These are phyloP conservation scores for Aspergillus coremiiformis DNA, from an alignment of 495 filamentous ascomycete species.

Conservation along the genomic window DNA sequence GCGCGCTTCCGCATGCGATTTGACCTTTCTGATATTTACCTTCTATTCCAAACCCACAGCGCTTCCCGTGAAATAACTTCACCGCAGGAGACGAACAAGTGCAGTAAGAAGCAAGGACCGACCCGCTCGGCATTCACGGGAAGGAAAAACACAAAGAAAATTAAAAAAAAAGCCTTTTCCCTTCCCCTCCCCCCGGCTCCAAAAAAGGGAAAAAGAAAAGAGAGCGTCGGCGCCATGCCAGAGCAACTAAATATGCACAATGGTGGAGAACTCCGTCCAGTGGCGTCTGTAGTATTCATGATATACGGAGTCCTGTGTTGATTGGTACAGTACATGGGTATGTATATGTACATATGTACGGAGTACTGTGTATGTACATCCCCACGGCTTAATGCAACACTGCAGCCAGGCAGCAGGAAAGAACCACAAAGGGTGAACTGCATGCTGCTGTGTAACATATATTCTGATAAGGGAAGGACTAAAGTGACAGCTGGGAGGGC, in stretches of 20 bases:
- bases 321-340: too few species aligned
- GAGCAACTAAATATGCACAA: not conserved
- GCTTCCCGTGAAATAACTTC: not conserved
- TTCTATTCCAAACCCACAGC: not conserved
- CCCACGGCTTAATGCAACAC: not conserved
- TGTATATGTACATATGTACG: too few species aligned
- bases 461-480: not conserved
- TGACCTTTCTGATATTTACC: too few species aligned
- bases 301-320: too few species aligned
- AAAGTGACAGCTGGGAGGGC: not conserved
- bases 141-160: not conserved
- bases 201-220: not conserved
- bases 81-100: not conserved
- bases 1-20: too few species aligned
- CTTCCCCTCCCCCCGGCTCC: too few species aligned
- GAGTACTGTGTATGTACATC: too few species aligned
- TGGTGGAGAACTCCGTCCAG: not conserved
- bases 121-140: not conserved
- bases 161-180: not conserved
- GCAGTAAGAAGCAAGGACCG: not conserved
- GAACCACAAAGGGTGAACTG: conserved; percentile 8
- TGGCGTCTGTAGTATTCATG: not conserved
- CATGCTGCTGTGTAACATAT: conserved; percentile 13
- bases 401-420: not conserved
- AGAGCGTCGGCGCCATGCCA: too few species aligned